phyloP scores from a whole-genome alignment of 805 yeast species.

The Pichia nanzhaoensis region DNA sequence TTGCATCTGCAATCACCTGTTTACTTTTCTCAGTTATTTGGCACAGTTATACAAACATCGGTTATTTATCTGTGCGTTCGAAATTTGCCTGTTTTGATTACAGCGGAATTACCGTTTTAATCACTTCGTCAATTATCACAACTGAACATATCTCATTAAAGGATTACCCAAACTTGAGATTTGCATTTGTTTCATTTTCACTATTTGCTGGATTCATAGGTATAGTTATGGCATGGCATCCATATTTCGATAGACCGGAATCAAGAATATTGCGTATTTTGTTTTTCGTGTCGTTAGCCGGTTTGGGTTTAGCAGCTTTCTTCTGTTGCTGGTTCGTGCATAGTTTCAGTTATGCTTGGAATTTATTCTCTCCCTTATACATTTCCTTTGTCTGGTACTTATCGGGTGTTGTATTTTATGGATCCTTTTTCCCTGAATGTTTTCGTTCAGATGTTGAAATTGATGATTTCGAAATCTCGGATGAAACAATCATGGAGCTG shows the following conservation, averaged over 20 bases:
- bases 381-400: conserved; percentile 71
- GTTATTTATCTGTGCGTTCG: conserved; percentile 53
- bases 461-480: conserved; percentile 35
- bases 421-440: conserved; percentile 82
- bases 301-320: conserved; percentile 65
- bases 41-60: conserved; percentile 87
- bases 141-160: conserved; percentile 77
- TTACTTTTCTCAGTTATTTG: conserved; percentile 72
- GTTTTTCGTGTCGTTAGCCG: conserved; percentile 74
- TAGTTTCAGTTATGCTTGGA: conserved; percentile 47
- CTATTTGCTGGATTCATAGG: conserved; percentile 65
- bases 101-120: conserved; percentile 85
- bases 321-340: conserved; percentile 46
- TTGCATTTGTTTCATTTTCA: conserved; percentile 53
- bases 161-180: conserved; percentile 44
- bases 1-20: conserved; percentile 71
- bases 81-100: conserved; percentile 91
- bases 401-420: conserved; percentile 81
- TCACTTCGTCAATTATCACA: conserved; percentile 82
- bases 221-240: conserved; percentile 82
- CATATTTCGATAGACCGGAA: conserved; percentile 82
- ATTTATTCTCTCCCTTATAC: conserved; percentile 59
- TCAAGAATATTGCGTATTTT: conserved; percentile 71
- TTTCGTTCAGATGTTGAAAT: conserved; percentile 66
- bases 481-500: conserved; percentile 27